Evolutionary conservation across 805 yeast genomes (phyloP).

Genomic region (Candida odintsovae): DNA sequence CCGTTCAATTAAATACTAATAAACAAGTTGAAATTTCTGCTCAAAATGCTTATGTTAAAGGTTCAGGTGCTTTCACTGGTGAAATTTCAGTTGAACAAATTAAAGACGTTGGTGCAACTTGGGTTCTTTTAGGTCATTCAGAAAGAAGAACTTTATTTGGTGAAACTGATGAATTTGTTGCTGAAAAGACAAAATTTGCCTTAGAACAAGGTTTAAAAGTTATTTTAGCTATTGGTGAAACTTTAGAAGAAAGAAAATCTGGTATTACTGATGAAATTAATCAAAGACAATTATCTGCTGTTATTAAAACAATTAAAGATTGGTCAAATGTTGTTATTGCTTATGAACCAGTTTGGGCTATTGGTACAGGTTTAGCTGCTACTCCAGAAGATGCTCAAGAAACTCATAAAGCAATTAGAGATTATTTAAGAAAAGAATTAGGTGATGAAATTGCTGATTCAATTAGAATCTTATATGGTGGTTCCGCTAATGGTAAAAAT

Average conservation of each 20-base stretch:
- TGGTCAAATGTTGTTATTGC: conserved; percentile 93
- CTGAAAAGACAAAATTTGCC: conserved; percentile 92
- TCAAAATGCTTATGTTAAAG: conserved; percentile 85
- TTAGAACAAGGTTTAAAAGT: conserved; percentile 85
- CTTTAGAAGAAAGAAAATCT: conserved; percentile 89
- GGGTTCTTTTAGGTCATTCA: conserved; percentile 97
- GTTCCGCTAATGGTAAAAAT: conserved; percentile 95
- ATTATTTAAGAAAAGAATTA: conserved; percentile 68
- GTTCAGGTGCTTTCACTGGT: conserved; percentile 97
- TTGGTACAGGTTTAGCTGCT: conserved; percentile 98
- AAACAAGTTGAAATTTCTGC: conserved; percentile 77
- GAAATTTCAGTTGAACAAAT: conserved; percentile 86
- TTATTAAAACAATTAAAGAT: conserved; percentile 71
- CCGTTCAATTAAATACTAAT: conserved; percentile 63
- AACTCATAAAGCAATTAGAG: conserved; percentile 86
- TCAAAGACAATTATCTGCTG: conserved; percentile 88
- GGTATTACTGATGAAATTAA: conserved; percentile 82
- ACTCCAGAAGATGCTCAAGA: conserved; percentile 98
- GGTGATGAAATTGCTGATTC: conserved; percentile 72
- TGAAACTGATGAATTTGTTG: conserved; percentile 87
- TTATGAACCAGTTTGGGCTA: conserved; percentile 99
- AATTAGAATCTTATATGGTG: conserved; percentile 95
- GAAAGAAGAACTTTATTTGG: conserved; percentile 94
- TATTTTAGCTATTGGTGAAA: conserved; percentile 96
- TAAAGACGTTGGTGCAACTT: conserved; percentile 85